Base-by-base conservation (phyloP, 495 filamentous ascomycete genomes). In the Tuber borchii region DNA sequence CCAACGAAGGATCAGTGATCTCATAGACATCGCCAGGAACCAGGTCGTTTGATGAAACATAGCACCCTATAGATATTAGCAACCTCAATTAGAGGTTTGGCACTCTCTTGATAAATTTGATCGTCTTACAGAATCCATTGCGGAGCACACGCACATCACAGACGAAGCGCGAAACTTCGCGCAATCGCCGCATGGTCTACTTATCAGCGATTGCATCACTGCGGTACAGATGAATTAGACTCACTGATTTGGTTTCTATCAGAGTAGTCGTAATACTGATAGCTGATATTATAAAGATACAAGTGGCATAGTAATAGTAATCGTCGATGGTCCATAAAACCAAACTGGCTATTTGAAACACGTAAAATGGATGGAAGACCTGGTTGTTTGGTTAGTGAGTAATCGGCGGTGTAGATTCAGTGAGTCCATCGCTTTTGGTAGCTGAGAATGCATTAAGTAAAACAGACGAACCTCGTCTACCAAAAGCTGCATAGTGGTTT, bases 11-110 rank as follows among this genome's bases (percentile, higher is more conserved):
- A 84, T 99, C 96, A 73, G 95, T 97, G 65, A 98, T 89, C 84
- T 99, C 96, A 83, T 97, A 99, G 7, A 99, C 91, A 84, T 99
- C 96, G 20, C 96, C 96, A 69, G 96, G 96, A 40, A 97, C 93
- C 20, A 99, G 87, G 79, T 98, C 94, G 77, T 89, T 88, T 19
- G 95, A 98, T 39, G 90, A 87, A 61, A 97, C 90, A 78, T 92
- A 91, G 76, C 93, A 89, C 96, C 93, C 93, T 95, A 76, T 26
- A 39, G 46, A 51, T 34, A 69, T 43, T 70, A 83, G 86, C 73
- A 85, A 26, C 51, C 26, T 61, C 10, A 83, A 70, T 48, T 16
- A 68, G 71, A 72, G 56, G 72, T 9, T 7, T 34, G 51, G 39
- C 42, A 87, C 90, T 19, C 12, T 31, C 26, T 65, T 34, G 56